Base-by-base conservation (phyloP, 805 yeast species). In the Monosporozyma unispora region DNA sequence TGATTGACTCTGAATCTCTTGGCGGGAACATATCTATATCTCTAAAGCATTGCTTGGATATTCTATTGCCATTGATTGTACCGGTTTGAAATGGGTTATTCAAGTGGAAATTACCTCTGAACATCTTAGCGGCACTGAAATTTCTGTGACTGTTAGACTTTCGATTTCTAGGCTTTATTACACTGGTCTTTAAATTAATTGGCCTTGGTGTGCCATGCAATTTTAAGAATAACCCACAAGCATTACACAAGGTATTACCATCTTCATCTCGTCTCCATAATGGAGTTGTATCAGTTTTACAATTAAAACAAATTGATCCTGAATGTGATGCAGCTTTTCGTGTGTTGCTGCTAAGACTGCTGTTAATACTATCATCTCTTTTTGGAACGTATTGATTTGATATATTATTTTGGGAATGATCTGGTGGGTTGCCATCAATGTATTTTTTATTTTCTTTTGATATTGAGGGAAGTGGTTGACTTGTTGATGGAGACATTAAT, bases 191-290 rank as follows among this genome's bases (percentile, higher is more conserved):
- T 59, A 90, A 73, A 21, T 87, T 80, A 49, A 87, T 87, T 8
- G 97, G 97, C 59, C 97, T 75, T 38, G 96, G 87, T 45, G 95
- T 77, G 23, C 96, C 96, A 61, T 89, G 97, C 44, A 89, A 75
- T 68, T 89, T 89, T 53, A 88, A 70, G 58, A 88, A 88, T 45
- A 88, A 72, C 0, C 96, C 96, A 71, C 96, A 88, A 8, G 97
- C 97, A 69, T 89, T 89, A 67, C 97, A 89, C 45, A 90, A 74
- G 38, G 88, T 95, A 61, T 81, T 84, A 21, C 95, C 95, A 4
- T 87, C 78, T 60, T 87, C 96, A 67, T 89, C 96, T 54, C 96
- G 74, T 68, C 96, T 77, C 96, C 96, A 90, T 27, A 90, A 72
- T 0, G 97, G 96, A 2, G 97, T 89, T 2, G 89, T 89, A 52